Conservation (phyloP, 2,329 filamentous ascomycete species). For the Colletotrichum magnum region DNA sequence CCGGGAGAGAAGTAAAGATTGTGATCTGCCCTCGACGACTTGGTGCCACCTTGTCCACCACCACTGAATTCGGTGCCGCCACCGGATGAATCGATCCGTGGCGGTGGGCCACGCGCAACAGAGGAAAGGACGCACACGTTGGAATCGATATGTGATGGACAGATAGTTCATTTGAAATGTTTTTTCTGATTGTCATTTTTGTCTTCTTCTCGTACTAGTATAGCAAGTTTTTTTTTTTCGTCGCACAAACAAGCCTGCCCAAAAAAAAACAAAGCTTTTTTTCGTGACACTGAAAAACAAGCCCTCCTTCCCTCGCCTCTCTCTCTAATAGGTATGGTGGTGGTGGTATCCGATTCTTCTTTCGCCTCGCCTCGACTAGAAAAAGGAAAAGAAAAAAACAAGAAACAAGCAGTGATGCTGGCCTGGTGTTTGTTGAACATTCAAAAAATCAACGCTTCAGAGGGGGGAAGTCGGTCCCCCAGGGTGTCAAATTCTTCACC, state of each 20-base stretch:
- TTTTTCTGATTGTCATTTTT: no score
- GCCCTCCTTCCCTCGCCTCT: not conserved
- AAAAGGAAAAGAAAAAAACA: not conserved
- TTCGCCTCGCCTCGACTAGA: not conserved
- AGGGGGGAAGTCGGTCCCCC: constrained; percentile 4
- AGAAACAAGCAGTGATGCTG: constrained; percentile 24
- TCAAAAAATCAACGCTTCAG: constrained; percentile 5
- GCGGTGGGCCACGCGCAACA: no score
- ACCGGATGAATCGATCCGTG: no score
- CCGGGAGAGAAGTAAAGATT: no score
- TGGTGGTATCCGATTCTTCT: constrained; percentile 19
- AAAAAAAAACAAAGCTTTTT: not conserved
- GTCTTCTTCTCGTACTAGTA: not conserved
- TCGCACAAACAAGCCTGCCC: not conserved
- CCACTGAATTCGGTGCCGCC: no score
- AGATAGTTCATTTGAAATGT: no score
- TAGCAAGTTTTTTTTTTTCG: not conserved
- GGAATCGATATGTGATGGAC: no score
- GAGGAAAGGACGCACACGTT: no score
- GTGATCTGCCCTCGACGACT: no score
- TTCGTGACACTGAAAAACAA: constrained; percentile 1
- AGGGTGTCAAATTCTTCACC: constrained; percentile 22
- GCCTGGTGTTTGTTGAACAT: constrained; percentile 9
- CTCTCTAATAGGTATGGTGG: constrained; percentile 18
- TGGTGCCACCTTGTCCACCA: no score